phyloP scores from a whole-genome alignment of 2,329 filamentous ascomycete species.

The Metarhizium humberi region DNA sequence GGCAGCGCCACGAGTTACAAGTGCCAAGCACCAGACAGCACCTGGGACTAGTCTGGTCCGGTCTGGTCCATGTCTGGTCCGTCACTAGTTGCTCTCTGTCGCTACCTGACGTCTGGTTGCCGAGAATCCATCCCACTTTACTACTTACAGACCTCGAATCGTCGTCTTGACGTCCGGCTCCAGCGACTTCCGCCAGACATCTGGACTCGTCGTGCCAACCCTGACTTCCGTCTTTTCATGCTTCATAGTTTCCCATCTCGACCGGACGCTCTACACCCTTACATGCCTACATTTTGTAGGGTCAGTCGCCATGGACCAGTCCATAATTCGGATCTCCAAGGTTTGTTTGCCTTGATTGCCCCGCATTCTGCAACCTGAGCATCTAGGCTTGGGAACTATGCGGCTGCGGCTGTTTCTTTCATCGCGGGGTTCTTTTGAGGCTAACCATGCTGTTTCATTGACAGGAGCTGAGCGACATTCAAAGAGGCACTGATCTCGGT shows the following conservation, averaged over 20 bases:
- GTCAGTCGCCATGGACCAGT: slow-evolving; percentile 52
- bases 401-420: background rate
- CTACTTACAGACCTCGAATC: background rate
- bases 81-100: background rate
- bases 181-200: too few species aligned
- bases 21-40: too few species aligned
- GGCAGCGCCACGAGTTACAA: too few species aligned
- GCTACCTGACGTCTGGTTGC: too few species aligned
- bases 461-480: slow-evolving; percentile 78
- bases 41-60: background rate
- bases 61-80: background rate
- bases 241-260: background rate
- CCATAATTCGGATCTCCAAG: slow-evolving; percentile 79
- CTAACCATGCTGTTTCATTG: slow-evolving; percentile 7
- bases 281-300: background rate
- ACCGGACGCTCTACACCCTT: background rate
- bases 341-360: slow-evolving; percentile 35
- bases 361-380: slow-evolving; percentile 10
- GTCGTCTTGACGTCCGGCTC: too few species aligned
- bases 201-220: background rate
- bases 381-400: background rate
- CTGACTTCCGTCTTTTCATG: background rate
- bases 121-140: background rate
- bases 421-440: background rate
- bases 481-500: slow-evolving; percentile 79